A percentile compares a stretch with the other conserved stretches of the same genome.
Conservation (phyloP, 371 early-diverging fungal genomes). For the Umbelopsis sp. region DNA sequence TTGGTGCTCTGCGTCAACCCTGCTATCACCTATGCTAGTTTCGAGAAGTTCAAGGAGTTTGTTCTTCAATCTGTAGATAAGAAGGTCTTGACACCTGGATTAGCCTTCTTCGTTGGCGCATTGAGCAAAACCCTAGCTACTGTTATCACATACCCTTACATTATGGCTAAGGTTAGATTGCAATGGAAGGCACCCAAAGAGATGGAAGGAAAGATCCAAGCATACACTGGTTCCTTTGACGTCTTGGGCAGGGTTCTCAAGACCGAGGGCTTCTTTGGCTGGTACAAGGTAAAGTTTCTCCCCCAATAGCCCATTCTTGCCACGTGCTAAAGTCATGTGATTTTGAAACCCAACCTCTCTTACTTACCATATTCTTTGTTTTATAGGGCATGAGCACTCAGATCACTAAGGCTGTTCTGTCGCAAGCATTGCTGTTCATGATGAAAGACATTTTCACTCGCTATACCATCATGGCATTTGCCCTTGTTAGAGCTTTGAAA, state of each 20-base stretch:
- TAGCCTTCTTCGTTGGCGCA: conserved; percentile 90
- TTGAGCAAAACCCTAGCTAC: conserved; percentile 92
- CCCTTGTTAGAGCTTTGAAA: conserved; percentile 37
- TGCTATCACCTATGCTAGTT: conserved; percentile 96
- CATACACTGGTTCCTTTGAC: conserved; percentile 86
- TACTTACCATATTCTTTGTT: neutral
- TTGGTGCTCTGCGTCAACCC: conserved; percentile 93
- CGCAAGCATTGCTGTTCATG: conserved; percentile 94
- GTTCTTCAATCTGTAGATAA: conserved; percentile 43
- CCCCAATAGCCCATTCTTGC: neutral
- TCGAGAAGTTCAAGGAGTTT: conserved; percentile 85
- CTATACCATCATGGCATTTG: conserved; percentile 63
- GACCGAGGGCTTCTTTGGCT: conserved; percentile 85
- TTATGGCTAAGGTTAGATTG: conserved; percentile 96
- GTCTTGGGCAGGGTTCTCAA: conserved; percentile 81
- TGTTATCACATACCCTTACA: conserved; percentile 90
- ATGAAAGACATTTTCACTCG: conserved; percentile 88
- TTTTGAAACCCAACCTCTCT: neutral
- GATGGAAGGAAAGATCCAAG: conserved; percentile 47
- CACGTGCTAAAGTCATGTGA: neutral
- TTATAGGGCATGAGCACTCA: conserved; percentile 93
- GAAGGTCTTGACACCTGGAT: conserved; percentile 65
- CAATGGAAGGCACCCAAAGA: conserved; percentile 91
- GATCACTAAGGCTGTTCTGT: conserved; percentile 94
- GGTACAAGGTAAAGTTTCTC: conserved; percentile 79